These are phyloP conservation scores for Xylaria sp. DNA, from an alignment of 2,329 filamentous ascomycete species.

Conservation along the genomic window DNA sequence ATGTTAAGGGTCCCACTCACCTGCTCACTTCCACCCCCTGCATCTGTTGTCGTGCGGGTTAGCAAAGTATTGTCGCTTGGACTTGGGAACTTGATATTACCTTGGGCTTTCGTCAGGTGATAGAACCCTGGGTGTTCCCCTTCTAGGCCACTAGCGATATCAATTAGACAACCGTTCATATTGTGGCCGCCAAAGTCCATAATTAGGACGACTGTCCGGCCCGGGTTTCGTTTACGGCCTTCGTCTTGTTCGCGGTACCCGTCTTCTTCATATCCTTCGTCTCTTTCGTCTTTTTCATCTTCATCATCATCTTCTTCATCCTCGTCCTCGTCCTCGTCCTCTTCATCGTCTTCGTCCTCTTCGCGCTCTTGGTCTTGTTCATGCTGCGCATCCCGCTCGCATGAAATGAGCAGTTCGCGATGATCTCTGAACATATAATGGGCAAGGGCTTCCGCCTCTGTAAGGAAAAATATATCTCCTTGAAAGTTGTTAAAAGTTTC, in stretches of 20 bases:
- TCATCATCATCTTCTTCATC: no score
- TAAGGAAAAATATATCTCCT: not conserved
- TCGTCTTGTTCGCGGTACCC: no score
- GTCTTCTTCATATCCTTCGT: no score
- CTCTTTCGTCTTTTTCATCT: no score
- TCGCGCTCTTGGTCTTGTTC: no score
- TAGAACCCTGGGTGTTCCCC: not conserved
- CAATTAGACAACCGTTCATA: not conserved
- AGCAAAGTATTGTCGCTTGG: not conserved
- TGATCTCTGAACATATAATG: not conserved
- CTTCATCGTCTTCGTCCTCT: no score
- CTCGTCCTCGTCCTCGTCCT: no score
- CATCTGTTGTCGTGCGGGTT: not conserved
- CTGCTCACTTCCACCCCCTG: slow-evolving; percentile 1
- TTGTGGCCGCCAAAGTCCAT: slow-evolving; percentile 1
- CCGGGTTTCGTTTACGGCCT: no score
- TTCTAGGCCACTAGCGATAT: not conserved
- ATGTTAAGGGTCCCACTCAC: not conserved
- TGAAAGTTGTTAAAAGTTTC: not conserved
- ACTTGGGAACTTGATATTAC: not conserved
- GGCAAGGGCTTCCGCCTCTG: not conserved
- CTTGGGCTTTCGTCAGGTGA: not conserved
- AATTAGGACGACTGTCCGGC: no score
- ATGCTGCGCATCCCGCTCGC: not conserved
- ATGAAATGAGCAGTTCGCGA: not conserved